These are phyloP conservation scores for Chlamydomonas eustigma DNA, from an alignment of 139 green algal genomes.

Conservation along the genomic window DNA sequence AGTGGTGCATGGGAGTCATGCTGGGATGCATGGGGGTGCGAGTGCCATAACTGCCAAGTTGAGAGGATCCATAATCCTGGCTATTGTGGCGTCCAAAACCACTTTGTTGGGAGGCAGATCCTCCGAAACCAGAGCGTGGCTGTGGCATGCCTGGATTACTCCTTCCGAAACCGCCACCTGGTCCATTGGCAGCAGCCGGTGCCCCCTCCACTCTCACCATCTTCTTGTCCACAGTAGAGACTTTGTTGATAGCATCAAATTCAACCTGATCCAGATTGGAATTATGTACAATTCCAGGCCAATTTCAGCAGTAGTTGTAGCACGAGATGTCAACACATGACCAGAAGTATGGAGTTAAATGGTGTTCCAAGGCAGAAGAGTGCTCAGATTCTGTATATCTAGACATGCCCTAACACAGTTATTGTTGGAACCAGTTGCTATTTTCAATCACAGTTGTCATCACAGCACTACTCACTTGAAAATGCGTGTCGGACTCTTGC, in stretches of 20 bases:
- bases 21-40: conserved; percentile 46
- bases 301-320: too few relatives aligned
- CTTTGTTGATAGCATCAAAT: conserved; percentile 83
- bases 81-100: not conserved
- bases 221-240: conserved; percentile 63
- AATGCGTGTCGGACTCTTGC: conserved; percentile 72
- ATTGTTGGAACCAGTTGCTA: not conserved
- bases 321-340: too few relatives aligned
- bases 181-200: not conserved
- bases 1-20: conserved; percentile 38
- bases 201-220: conserved; percentile 29
- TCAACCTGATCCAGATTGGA: too few relatives aligned
- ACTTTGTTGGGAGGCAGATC: not conserved
- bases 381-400: too few relatives aligned
- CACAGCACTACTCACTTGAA: not conserved
- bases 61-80: not conserved
- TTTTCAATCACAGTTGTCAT: not conserved
- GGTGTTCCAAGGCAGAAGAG: too few relatives aligned
- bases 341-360: too few relatives aligned
- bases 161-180: not conserved
- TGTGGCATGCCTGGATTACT: not conserved
- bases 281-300: too few relatives aligned
- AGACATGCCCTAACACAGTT: too few relatives aligned
- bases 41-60: conserved; percentile 9
- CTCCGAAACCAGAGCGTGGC: not conserved